Evolutionary conservation across 106 monocot species (phyloP).

Genomic region (Apostasia shenzhenica): DNA sequence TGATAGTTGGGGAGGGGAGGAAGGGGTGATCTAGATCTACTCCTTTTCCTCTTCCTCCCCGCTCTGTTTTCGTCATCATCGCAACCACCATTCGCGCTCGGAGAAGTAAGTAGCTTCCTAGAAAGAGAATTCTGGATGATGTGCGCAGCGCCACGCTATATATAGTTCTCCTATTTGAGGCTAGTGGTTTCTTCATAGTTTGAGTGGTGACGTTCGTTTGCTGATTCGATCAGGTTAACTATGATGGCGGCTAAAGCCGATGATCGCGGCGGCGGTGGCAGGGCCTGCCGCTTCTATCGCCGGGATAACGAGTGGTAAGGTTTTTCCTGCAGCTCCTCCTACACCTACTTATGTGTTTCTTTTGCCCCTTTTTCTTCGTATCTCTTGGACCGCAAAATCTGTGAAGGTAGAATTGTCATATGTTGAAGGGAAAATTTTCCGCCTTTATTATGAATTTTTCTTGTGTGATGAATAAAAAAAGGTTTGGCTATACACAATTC

Average conservation of each 20-base stretch:
- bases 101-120: background rate
- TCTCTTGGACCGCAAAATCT: background rate
- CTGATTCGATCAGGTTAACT: background rate
- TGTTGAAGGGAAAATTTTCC: no score
- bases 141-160: no score
- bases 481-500: no score
- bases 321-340: background rate
- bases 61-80: background rate
- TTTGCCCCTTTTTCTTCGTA: background rate
- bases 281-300: constrained; percentile 15
- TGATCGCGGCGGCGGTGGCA: background rate
- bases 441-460: no score
- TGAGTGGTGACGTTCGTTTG: background rate
- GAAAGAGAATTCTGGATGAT: background rate
- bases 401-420: no score
- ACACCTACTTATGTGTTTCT: background rate
- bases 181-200: no score
- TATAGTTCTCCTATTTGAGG: no score
- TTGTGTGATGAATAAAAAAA: no score
- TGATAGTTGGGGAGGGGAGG: background rate
- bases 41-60: background rate
- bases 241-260: background rate
- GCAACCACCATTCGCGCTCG: background rate
- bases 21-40: background rate
- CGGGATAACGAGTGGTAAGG: constrained; percentile 16